These are phyloP conservation scores for Gaeumannomyces tritici DNA, from an alignment of 2,329 filamentous ascomycete genomes.

Conservation along the genomic window DNA sequence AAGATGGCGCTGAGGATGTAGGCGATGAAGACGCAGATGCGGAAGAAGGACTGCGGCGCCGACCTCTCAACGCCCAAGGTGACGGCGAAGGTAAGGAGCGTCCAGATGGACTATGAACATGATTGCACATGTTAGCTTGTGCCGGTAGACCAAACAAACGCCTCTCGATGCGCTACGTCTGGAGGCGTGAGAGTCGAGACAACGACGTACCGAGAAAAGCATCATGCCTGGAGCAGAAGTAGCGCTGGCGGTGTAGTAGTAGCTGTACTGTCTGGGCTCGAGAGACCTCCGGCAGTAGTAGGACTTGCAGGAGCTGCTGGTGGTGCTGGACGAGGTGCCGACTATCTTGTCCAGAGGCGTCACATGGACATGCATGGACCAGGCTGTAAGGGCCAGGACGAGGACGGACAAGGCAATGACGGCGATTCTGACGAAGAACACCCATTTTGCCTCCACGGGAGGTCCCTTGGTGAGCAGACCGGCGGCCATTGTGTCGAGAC, in stretches of 20 bases:
- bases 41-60: not conserved
- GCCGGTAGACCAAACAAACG: not conserved
- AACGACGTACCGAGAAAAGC: not conserved
- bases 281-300: not conserved
- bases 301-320: not conserved
- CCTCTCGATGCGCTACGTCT: no score
- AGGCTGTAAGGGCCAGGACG: not conserved
- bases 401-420: not conserved
- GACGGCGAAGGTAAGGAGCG: not conserved
- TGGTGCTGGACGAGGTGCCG: not conserved
- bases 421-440: not conserved
- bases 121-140: not conserved
- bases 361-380: not conserved
- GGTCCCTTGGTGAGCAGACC: not conserved
- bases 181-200: not conserved
- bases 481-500: not conserved
- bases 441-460: not conserved
- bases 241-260: not conserved
- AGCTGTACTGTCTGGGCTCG: not conserved
- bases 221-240: not conserved
- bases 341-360: not conserved
- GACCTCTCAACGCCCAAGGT: not conserved
- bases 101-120: not conserved
- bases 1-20: not conserved
- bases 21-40: constrained; percentile 2